Percentiles rank a stretch among this genome's conserved stretches.
These are phyloP conservation scores for Apostasia shenzhenica DNA, from an alignment of 106 monocot species.

Conservation along the genomic window DNA sequence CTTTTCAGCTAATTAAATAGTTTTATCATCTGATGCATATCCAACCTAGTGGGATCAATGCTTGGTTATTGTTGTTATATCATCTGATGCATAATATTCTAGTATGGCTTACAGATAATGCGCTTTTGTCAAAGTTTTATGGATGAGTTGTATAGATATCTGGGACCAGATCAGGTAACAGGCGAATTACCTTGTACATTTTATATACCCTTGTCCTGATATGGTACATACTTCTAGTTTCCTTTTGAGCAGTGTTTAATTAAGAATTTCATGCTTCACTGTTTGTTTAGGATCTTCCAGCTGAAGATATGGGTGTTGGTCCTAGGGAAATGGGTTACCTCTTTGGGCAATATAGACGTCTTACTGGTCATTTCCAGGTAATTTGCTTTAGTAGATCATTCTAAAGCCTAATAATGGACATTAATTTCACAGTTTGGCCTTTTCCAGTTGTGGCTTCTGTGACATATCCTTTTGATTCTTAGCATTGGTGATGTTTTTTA, in stretches of 20 bases:
- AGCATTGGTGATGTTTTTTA: too few species aligned
- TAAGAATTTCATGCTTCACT: slow-evolving; percentile 10
- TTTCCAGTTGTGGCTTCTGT: too few species aligned
- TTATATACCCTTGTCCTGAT: neutral
- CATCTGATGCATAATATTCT: neutral
- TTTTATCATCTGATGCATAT: slow-evolving; percentile 1
- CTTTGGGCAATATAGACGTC: slow-evolving; percentile 93
- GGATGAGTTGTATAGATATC: slow-evolving; percentile 86
- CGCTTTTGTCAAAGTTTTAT: slow-evolving; percentile 99
- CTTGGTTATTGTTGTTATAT: neutral
- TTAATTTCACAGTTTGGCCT: too few species aligned
- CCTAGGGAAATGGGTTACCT: slow-evolving; percentile 99
- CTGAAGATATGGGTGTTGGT: slow-evolving; percentile 97
- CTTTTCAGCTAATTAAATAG: neutral
- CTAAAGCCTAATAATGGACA: too few species aligned
- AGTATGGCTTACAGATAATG: slow-evolving; percentile 62
- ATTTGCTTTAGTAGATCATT: neutral
- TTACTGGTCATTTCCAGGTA: slow-evolving; percentile 98
- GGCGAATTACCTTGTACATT: neutral
- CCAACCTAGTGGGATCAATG: neutral
- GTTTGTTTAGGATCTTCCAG: slow-evolving; percentile 82
- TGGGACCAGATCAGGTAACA: slow-evolving; percentile 92
- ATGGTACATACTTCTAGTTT: neutral
- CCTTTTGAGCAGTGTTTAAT: slow-evolving; percentile 6
- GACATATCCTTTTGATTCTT: too few species aligned